Conservation (phyloP, 371 early-diverging fungal genomes). For the Syncephalastrum racemosum region DNA sequence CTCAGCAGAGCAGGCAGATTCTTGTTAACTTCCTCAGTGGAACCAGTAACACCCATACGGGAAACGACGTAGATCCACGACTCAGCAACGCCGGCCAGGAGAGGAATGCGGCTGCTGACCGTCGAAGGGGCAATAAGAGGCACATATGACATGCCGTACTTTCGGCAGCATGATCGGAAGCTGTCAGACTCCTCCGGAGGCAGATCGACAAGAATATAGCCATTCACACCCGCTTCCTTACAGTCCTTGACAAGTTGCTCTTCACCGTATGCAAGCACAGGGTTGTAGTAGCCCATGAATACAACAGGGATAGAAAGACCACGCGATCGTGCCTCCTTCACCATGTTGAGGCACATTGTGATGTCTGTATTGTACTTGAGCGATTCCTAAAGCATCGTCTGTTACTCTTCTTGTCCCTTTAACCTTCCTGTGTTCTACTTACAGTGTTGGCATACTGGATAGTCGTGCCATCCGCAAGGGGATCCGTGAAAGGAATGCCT, state of each 20-base stretch:
- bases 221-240: conserved; percentile 83
- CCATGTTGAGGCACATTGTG: conserved; percentile 75
- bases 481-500: conserved; percentile 97
- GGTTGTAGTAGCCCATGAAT: conserved; percentile 98
- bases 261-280: conserved; percentile 92
- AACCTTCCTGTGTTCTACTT: conserved; percentile 19
- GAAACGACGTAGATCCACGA: conserved; percentile 95
- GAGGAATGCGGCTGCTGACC: conserved; percentile 77
- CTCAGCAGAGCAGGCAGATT: conserved; percentile 73
- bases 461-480: conserved; percentile 95
- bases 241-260: conserved; percentile 79
- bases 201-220: conserved; percentile 96
- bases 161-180: conserved; percentile 76
- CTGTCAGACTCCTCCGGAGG: conserved; percentile 93
- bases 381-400: conserved; percentile 56
- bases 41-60: conserved; percentile 93
- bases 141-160: conserved; percentile 84
- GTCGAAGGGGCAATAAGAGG: conserved; percentile 96
- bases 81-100: conserved; percentile 79
- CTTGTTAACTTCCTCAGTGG: conserved; percentile 57
- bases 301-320: conserved; percentile 92
- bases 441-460: conserved; percentile 91
- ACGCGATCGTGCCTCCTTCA: conserved; percentile 74
- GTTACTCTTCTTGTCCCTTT: background rate
- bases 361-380: conserved; percentile 79